These are phyloP conservation scores for Candida ponderosae DNA, from an alignment of 805 yeast genomes.

Conservation along the genomic window DNA sequence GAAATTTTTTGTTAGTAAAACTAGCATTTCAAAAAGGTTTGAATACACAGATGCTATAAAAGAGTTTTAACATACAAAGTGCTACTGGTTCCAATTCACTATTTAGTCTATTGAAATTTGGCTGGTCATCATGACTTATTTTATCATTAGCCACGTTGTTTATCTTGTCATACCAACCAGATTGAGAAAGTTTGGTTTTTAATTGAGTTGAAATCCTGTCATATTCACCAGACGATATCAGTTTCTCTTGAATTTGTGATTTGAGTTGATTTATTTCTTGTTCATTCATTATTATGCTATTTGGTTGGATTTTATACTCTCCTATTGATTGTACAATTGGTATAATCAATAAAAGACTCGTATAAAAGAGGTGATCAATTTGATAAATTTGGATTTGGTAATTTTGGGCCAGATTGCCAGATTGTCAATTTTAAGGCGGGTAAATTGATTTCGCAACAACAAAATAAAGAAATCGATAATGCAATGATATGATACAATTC, in stretches of 20 bases:
- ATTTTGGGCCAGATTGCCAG: no score
- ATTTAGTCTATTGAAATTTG: constrained; percentile 46
- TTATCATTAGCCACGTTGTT: constrained; percentile 46
- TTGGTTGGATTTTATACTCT: no score
- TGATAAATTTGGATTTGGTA: no score
- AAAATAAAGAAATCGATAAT: no score
- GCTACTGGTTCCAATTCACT: constrained; percentile 57
- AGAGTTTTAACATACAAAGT: constrained; percentile 31
- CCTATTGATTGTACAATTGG: no score
- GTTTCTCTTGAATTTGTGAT: constrained; percentile 59
- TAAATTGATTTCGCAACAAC: no score
- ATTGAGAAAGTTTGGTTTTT: constrained; percentile 56
- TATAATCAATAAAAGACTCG: no score
- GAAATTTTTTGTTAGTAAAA: constrained; percentile 6
- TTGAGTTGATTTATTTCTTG: constrained; percentile 24
- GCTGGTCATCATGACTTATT: constrained; percentile 31
- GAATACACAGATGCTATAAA: background rate
- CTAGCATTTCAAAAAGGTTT: background rate
- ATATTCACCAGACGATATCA: constrained; percentile 74
- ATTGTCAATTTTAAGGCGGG: no score
- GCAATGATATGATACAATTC: no score
- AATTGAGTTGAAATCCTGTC: constrained; percentile 62
- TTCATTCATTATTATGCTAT: no score
- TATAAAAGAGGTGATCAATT: no score
- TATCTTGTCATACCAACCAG: constrained; percentile 84